Percentiles rank a stretch among this genome's conserved stretches.
phyloP scores from a whole-genome alignment of 2,329 filamentous ascomycete species.

The Aspergillus fischeri region DNA sequence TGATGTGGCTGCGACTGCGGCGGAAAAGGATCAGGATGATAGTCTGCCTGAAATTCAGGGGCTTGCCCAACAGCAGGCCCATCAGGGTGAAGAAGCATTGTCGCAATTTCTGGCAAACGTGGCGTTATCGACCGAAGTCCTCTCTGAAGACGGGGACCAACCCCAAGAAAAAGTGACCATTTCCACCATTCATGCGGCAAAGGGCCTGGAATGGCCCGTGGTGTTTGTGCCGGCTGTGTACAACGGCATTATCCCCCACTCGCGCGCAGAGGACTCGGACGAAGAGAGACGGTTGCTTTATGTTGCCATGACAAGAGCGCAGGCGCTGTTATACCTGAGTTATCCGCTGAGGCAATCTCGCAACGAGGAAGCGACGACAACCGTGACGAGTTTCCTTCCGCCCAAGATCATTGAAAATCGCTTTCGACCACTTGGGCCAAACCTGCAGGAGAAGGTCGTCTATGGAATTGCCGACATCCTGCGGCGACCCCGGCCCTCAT shows the following conservation, averaged over 20 bases:
- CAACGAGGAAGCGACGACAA: conserved; percentile 51
- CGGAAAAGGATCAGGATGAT: conserved; percentile 53
- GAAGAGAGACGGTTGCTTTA: conserved; percentile 89
- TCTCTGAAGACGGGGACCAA: conserved; percentile 52
- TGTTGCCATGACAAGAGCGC: conserved; percentile 93
- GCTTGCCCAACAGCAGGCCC: conserved; percentile 56
- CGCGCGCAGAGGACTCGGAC: conserved; percentile 74
- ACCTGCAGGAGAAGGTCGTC: conserved; percentile 60
- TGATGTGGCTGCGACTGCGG: conserved; percentile 57
- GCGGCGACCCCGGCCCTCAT: conserved; percentile 55
- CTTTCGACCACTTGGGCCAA: conserved; percentile 63
- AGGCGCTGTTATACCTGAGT: conserved; percentile 81
- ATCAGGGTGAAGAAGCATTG: conserved; percentile 58
- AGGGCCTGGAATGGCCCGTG: conserved; percentile 93
- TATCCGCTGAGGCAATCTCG: conserved; percentile 67
- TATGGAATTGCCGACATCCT: conserved; percentile 69
- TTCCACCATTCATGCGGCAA: conserved; percentile 93
- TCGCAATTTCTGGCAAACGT: conserved; percentile 86
- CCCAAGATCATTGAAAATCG: conserved; percentile 48
- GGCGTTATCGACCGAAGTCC: conserved; percentile 72
- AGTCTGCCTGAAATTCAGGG: conserved; percentile 65
- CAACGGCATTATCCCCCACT: conserved; percentile 85
- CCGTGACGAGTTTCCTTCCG: conserved; percentile 69
- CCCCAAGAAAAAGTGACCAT: conserved; percentile 67
- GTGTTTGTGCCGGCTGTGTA: conserved; percentile 91